Conservation (phyloP, 768 basidiomycete genomes). For the Panaeolus papilionaceus region DNA sequence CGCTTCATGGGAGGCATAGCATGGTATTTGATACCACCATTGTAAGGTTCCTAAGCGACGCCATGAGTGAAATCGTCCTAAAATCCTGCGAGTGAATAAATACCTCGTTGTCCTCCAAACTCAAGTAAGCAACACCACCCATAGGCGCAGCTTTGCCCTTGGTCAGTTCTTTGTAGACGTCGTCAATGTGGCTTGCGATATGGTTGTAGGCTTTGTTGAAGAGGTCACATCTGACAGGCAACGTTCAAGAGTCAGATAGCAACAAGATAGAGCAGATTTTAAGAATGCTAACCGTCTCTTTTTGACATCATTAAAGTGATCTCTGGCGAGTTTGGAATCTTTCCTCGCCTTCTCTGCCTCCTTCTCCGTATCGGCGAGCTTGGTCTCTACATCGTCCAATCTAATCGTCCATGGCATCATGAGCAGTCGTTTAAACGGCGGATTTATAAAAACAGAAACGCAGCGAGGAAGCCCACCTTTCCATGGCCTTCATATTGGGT, state of each 20-base stretch:
- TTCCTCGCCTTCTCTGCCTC: slow-evolving; percentile 93
- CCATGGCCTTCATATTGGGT: slow-evolving; percentile 96
- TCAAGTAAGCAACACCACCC: slow-evolving; percentile 97
- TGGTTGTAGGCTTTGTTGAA: slow-evolving; percentile 98
- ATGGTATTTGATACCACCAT: slow-evolving; percentile 90
- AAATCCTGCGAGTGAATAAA: slow-evolving; percentile 23
- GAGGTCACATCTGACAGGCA: slow-evolving; percentile 60
- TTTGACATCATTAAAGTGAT: slow-evolving; percentile 90
- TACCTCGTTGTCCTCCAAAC: slow-evolving; percentile 95
- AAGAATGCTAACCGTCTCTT: slow-evolving; percentile 63
- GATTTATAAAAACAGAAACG: not conserved
- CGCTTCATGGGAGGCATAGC: slow-evolving; percentile 99
- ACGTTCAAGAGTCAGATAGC: not conserved
- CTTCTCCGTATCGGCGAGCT: slow-evolving; percentile 86
- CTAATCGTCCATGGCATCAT: slow-evolving; percentile 39
- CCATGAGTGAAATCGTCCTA: not conserved
- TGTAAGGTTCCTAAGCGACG: slow-evolving; percentile 37
- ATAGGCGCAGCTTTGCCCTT: slow-evolving; percentile 93
- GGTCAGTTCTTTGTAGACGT: slow-evolving; percentile 97
- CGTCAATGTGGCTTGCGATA: slow-evolving; percentile 93
- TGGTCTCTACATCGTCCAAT: slow-evolving; percentile 84
- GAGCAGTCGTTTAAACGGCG: not conserved
- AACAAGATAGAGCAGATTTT: not conserved
- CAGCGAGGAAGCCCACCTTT: slow-evolving; percentile 58
- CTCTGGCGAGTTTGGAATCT: slow-evolving; percentile 89